These are phyloP conservation scores for Suillus paluster DNA, from an alignment of 768 basidiomycete species.

Conservation along the genomic window DNA sequence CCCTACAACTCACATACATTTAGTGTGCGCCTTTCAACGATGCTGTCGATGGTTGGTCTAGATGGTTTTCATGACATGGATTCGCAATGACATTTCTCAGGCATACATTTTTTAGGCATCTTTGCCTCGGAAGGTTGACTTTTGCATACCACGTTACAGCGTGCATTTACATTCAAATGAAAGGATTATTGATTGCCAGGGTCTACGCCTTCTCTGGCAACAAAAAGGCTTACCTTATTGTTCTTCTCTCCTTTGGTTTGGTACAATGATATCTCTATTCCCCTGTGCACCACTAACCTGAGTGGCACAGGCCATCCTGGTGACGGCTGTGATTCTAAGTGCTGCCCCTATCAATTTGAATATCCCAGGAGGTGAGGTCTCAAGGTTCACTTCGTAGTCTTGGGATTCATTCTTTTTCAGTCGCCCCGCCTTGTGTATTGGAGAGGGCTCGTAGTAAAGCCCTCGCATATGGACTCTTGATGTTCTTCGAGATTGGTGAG, in stretches of 20 bases:
- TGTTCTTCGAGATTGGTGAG: slow-evolving; percentile 11
- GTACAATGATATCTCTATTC: neutral
- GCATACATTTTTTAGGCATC: neutral
- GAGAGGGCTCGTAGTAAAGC: neutral
- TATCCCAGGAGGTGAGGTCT: neutral
- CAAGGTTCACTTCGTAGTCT: neutral
- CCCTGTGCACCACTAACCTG: neutral
- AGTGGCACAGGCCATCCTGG: neutral
- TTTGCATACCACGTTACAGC: neutral
- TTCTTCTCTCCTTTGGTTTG: neutral
- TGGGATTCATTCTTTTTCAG: neutral
- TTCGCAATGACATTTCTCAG: neutral
- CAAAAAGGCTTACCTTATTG: neutral
- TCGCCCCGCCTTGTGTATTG: neutral
- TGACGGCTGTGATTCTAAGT: neutral
- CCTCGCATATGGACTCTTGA: slow-evolving; percentile 10
- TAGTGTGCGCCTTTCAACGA: neutral
- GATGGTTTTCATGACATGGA: neutral
- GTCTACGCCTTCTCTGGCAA: neutral
- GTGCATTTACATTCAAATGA: neutral
- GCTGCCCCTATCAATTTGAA: neutral
- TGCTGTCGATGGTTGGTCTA: neutral
- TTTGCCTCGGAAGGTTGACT: neutral
- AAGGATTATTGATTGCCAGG: slow-evolving; percentile 3
- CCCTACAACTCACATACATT: neutral